phyloP scores from a whole-genome alignment of 768 basidiomycete genomes.

The Trametes meyenii region DNA sequence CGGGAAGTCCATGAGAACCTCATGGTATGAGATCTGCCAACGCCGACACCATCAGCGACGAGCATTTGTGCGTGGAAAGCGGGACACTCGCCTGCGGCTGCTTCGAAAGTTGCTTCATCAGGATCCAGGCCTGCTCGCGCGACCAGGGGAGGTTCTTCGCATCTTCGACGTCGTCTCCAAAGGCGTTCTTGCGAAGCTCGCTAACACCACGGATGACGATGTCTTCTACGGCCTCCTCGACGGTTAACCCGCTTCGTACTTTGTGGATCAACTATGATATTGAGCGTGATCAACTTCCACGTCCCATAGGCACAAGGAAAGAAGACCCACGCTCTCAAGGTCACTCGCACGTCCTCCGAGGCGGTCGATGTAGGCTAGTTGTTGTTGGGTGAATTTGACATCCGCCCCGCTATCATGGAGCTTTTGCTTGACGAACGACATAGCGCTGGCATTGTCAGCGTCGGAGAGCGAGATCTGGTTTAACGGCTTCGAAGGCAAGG shows the following conservation, averaged over 20 bases:
- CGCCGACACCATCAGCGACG: not conserved
- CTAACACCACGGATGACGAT: constrained; percentile 78
- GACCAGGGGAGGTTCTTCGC: constrained; percentile 84
- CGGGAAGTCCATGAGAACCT: constrained; percentile 78
- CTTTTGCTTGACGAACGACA: constrained; percentile 82
- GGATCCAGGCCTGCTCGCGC: constrained; percentile 83
- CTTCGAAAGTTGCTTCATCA: constrained; percentile 74
- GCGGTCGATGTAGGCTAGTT: constrained; percentile 62
- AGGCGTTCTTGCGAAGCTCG: constrained; percentile 88
- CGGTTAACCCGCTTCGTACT: constrained; percentile 68
- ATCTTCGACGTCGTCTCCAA: constrained; percentile 91
- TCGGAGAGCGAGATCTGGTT: constrained; percentile 80
- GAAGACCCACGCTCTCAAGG: constrained; percentile 69
- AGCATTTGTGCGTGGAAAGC: not conserved
- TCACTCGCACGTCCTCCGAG: constrained; percentile 93
- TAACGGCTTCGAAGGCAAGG: constrained; percentile 83
- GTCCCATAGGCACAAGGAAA: not conserved
- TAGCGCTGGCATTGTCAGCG: constrained; percentile 78
- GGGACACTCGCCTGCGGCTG: constrained; percentile 51
- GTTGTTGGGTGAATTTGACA: constrained; percentile 54
- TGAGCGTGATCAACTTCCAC: not conserved
- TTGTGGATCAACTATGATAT: constrained; percentile 76
- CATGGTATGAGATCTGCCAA: constrained; percentile 77
- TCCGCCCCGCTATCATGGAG: constrained; percentile 60
- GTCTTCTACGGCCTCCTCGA: constrained; percentile 87